Base-by-base conservation (phyloP, 306 rosid genomes). In the Echinosophora koreensis region DNA sequence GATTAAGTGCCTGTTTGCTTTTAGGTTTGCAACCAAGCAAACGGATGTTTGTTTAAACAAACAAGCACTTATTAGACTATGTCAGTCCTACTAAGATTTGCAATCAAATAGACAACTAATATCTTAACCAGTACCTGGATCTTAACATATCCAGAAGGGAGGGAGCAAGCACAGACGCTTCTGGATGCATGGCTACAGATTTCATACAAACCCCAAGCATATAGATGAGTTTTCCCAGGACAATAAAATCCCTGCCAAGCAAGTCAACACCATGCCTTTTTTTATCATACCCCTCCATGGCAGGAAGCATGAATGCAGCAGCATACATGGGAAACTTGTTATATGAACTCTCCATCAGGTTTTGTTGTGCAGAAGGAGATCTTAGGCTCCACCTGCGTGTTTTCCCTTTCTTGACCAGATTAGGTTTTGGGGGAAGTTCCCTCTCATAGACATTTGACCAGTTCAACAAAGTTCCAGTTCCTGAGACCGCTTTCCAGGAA, bases 231-330 rank as follows among this genome's bases (percentile, higher is more conserved):
- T 95, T 92, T 67, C 98, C 98, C 22, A 92, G 81, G 81, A 92
- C 93, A 58, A 95, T 77, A 73, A 95, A 95, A 83, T 95, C 98
- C 88, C 98, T 89, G 76, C 81, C 85, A 79, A 92, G 94, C 88
- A 95, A 85, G 86, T 95, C 97, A 66, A 92, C 92, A 56, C 98
- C 97, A 2, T 95, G 97, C 62, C 97, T 87, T 86, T 80, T 95
- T 80, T 92, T 95, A 81, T 95, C 97, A 82, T 83, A 95, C 32
- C 97, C 97, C 78, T 90, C 90, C 97, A 95, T 92, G 71, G 97
- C 97, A 61, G 98, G 98, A 65, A 95, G 97, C 96, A 95, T 92
- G 79, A 92, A 92, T n/a, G 96, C 93, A 47, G 98, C 97, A 18
- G 97, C 98, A 80, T 95, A 87, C 80, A 83, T 73, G 16, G 98